Conservation (phyloP, 176 grass and related monocot genomes). For the Rhynchospora breviuscula region DNA sequence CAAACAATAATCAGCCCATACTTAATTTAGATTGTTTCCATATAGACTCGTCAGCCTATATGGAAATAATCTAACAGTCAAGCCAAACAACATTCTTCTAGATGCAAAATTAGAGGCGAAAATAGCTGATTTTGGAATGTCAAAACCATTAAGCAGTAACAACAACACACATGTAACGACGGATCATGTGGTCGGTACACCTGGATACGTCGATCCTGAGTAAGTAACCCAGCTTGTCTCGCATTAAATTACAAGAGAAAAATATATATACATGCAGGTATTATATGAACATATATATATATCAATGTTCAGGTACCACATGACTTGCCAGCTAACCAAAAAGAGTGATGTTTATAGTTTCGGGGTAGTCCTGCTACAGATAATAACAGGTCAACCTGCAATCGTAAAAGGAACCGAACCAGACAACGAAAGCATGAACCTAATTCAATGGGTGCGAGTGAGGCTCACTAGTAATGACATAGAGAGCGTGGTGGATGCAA, state of each 20-base stretch:
- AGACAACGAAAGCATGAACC: background rate
- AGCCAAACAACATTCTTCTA: constrained; percentile 47
- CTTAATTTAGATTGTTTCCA: no score
- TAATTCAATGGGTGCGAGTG: constrained; percentile 30
- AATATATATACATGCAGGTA: background rate
- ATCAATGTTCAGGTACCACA: constrained; percentile 18
- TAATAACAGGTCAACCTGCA: constrained; percentile 24
- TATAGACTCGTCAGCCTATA: no score
- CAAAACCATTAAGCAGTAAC: constrained; percentile 25
- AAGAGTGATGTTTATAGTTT: constrained; percentile 66
- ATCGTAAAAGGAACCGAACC: constrained; percentile 8
- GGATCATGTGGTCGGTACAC: constrained; percentile 7
- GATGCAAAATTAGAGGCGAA: constrained; percentile 43
- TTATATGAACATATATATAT: background rate
- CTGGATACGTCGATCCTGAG: constrained; percentile 55
- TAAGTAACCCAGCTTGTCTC: background rate
- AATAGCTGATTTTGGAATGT: constrained; percentile 60
- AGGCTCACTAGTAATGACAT: constrained; percentile 17
- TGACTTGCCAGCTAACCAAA: background rate
- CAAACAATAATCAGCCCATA: no score
- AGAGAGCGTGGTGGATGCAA: constrained; percentile 31
- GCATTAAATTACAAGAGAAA: background rate
- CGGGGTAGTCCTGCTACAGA: constrained; percentile 39
- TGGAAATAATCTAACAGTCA: no score
- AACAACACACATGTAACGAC: constrained; percentile 22